A percentile compares a stretch with the other conserved stretches of the same genome.
These are phyloP conservation scores for Salix udensis DNA, from an alignment of 345 rosid species.

Conservation along the genomic window DNA sequence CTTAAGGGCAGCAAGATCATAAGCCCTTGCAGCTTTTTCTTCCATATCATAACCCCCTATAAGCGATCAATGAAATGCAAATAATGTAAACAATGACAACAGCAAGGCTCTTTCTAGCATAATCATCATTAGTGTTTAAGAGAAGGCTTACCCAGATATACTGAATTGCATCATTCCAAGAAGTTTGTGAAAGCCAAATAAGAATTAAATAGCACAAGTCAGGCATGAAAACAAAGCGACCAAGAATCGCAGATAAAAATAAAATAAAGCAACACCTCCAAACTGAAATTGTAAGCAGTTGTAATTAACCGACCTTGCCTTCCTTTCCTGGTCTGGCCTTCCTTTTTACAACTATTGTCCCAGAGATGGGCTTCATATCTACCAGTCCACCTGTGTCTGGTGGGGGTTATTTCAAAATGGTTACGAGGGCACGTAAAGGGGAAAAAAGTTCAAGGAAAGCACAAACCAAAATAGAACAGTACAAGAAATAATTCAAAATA, in stretches of 20 bases:
- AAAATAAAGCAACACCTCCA: constrained; percentile 25
- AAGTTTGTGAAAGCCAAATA: constrained; percentile 22
- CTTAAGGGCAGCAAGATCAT: constrained; percentile 97
- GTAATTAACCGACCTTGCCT: constrained; percentile 59
- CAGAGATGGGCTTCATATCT: constrained; percentile 97
- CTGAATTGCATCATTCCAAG: constrained; percentile 39
- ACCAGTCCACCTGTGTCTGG: constrained; percentile 96
- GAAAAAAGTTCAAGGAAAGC: neutral
- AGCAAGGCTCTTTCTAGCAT: too few species aligned
- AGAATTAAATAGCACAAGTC: constrained; percentile 30
- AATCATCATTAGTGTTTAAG: neutral
- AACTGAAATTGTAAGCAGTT: constrained; percentile 9
- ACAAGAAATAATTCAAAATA: neutral
- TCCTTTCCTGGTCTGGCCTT: constrained; percentile 94
- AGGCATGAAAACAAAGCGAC: constrained; percentile 24
- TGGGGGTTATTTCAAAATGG: neutral
- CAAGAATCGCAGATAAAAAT: constrained; percentile 10
- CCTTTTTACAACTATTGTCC: constrained; percentile 97
- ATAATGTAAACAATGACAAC: too few species aligned
- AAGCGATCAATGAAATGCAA: neutral
- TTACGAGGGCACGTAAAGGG: neutral
- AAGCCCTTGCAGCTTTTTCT: constrained; percentile 97
- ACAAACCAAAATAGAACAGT: neutral
- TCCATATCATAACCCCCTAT: constrained; percentile 98
- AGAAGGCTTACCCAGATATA: constrained; percentile 74